Evolutionary conservation across 116 monocot genomes (phyloP), one percentile per base, ranked within the genome.

Genomic region (Iris pallida): DNA sequence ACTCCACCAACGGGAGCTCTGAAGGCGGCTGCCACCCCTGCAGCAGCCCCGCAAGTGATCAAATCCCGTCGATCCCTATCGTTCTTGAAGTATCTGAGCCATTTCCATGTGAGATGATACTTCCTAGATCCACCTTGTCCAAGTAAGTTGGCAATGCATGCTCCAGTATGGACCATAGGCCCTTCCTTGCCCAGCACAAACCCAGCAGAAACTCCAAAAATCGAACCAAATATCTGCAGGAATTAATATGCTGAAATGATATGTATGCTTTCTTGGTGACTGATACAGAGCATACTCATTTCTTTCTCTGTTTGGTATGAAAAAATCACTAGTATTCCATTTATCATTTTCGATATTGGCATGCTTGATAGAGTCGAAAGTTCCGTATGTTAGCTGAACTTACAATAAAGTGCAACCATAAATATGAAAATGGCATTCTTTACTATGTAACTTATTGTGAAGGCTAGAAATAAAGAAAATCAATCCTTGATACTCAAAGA

Each of bases 1-100:
- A 95, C 95, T 43, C 91, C 95, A 59, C 95, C 95, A 69, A 95
- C 91, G 43, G 95, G 95, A 8, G 95, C 95, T 20, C 95, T 83
- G 70, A 95, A 95, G 40, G 95, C 95, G 70, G 91, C 91, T 47
- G 95, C 95, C 0, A 95, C 95, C 43, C 95, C 95, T 16, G 95
- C 95, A 69, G 91, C 95, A 45, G 88, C 65, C 0, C 95, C 95
- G 63, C 95, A 95, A 4, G 91, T 95, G 64, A 95, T 91, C 73
- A 95, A 74, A 51, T 95, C 95, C 45, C 95, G 69, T 20, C 95
- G 71, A 68, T 95, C 95, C 16, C 91, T 71, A 55, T 95, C 95
- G 49, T 86, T 95, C 60, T 95, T 91, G 73, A 95, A 95, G 66
- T 80, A 95, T 71, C 88, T 88, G 42, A 95, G 91, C 95, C 95